Evolutionary conservation across 257 asterid genomes (phyloP).

Genomic region (Nicotiana tabacum): DNA sequence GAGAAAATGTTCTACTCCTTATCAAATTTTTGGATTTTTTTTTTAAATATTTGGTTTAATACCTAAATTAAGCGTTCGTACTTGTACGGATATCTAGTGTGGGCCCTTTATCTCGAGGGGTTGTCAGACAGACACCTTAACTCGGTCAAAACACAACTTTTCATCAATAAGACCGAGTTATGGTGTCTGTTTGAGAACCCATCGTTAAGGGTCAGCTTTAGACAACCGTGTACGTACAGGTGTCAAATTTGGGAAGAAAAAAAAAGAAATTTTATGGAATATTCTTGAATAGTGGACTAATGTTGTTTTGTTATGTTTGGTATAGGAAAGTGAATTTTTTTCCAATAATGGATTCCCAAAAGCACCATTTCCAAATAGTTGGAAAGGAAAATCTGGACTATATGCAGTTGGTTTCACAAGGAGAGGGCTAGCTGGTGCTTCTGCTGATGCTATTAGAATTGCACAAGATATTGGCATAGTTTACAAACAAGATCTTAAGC

Average conservation of each 20-base stretch:
- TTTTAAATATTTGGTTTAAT: background rate
- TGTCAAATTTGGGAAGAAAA: background rate
- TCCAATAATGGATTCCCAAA: constrained; percentile 18
- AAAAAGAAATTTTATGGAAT: background rate
- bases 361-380: constrained; percentile 10
- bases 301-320: background rate
- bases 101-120: background rate
- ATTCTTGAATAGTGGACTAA: background rate
- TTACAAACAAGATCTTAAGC: constrained; percentile 16
- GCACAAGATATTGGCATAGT: constrained; percentile 16
- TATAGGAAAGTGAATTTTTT: constrained; percentile 22
- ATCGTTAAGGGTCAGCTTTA: background rate
- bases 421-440: constrained; percentile 23
- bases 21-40: background rate
- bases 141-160: background rate
- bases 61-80: background rate
- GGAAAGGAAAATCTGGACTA: constrained; percentile 19
- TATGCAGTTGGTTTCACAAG: constrained; percentile 23
- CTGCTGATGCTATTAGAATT: constrained; percentile 17
- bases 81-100: background rate
- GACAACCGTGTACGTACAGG: accelerated
- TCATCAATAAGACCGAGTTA: background rate
- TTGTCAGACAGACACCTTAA: background rate
- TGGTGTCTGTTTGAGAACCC: background rate
- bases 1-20: background rate